Conservation (phyloP, 2,329 filamentous ascomycete genomes). For the Nannizziopsis arthrosporioides region DNA sequence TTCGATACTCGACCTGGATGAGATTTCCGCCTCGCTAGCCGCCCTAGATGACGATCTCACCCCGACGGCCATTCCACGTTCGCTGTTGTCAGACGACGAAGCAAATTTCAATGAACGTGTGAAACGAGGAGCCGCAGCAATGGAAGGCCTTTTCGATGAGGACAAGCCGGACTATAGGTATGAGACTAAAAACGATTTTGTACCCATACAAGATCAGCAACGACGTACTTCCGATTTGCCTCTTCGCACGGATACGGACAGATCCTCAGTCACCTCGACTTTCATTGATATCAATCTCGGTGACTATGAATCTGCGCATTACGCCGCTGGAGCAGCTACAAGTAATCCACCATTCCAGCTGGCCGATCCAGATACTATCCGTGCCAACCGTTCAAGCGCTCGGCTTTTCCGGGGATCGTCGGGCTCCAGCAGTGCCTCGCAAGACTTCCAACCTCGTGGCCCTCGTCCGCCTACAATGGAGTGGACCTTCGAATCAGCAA, state of each 20-base stretch:
- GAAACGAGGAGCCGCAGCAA: conserved; percentile 43
- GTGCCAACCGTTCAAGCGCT: conserved; percentile 43
- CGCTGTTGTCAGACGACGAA: conserved; percentile 34
- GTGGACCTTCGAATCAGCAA: conserved; percentile 33
- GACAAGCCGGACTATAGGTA: conserved; percentile 47
- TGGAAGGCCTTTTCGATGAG: conserved; percentile 48
- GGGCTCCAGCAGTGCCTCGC: conserved; percentile 21
- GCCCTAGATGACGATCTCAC: conserved; percentile 31
- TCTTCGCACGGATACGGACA: conserved; percentile 35
- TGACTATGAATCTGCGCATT: conserved; percentile 38
- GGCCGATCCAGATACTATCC: conserved; percentile 44
- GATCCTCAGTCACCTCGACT: conserved; percentile 38
- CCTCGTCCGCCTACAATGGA: conserved; percentile 38
- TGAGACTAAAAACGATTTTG: conserved; percentile 41
- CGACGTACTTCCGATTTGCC: conserved; percentile 45
- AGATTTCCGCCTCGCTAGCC: conserved; percentile 38
- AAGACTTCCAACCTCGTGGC: conserved; percentile 25
- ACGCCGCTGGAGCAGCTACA: conserved; percentile 42
- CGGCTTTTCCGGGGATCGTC: conserved; percentile 32
- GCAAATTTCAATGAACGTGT: conserved; percentile 47
- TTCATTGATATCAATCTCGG: conserved; percentile 48
- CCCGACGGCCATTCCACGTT: conserved; percentile 14
- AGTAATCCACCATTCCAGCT: conserved; percentile 41
- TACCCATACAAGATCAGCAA: conserved; percentile 33
- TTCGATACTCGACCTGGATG: conserved; percentile 36